Conservation (phyloP, 805 yeast genomes). For the Kazachstania psychrophila region DNA sequence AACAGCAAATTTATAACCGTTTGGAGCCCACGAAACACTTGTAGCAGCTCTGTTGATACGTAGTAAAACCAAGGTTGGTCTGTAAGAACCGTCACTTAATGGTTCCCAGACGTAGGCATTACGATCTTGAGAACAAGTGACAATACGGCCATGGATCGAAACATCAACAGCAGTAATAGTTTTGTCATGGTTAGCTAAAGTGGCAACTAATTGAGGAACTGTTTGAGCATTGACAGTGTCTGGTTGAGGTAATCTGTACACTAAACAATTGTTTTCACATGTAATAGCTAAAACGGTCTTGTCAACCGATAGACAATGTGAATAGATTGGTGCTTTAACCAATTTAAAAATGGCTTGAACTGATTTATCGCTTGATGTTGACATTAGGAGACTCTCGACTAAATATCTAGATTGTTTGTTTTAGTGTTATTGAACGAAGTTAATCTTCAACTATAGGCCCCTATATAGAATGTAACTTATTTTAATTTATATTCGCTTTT, state of each 20-base stretch:
- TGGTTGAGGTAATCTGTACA: constrained; percentile 42
- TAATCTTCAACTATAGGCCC: too few relatives aligned
- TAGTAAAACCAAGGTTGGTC: constrained; percentile 84
- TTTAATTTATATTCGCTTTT: too few relatives aligned
- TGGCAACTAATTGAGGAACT: constrained; percentile 51
- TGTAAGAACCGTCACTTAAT: constrained; percentile 47
- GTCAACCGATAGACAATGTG: constrained; percentile 79
- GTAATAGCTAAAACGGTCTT: constrained; percentile 66
- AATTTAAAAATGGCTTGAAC: constrained; percentile 43
- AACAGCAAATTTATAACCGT: constrained; percentile 91
- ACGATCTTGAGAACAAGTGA: constrained; percentile 96
- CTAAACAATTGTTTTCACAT: constrained; percentile 63
- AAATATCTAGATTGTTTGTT: constrained; percentile 6
- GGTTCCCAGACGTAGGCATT: constrained; percentile 96
- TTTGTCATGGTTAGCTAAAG: constrained; percentile 79
- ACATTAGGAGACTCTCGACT: constrained; percentile 31
- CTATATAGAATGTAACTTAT: too few relatives aligned
- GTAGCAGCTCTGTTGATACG: constrained; percentile 96
- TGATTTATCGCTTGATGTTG: constrained; percentile 15
- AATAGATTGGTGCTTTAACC: constrained; percentile 80
- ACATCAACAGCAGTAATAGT: constrained; percentile 92
- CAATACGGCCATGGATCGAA: constrained; percentile 77
- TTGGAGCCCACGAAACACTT: constrained; percentile 88
- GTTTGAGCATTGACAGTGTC: background rate
- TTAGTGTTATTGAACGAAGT: too few relatives aligned